phyloP scores from a whole-genome alignment of 2,329 filamentous ascomycete genomes.

The Myriosclerotinia curreyana region DNA sequence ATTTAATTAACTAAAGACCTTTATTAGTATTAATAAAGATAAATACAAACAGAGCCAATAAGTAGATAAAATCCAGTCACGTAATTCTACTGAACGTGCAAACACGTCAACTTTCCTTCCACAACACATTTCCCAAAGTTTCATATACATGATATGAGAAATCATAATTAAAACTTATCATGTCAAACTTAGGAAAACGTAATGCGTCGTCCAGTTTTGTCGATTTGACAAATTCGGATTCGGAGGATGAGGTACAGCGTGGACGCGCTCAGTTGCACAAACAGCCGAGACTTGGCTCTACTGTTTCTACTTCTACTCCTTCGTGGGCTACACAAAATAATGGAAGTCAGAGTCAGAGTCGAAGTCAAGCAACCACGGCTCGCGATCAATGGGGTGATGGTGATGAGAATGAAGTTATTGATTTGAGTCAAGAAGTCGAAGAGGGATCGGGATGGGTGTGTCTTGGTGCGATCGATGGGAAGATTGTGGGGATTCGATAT shows the following conservation, averaged over 20 bases:
- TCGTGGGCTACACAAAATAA: conserved; percentile 17
- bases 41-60: too few species aligned
- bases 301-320: neutral
- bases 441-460: conserved; percentile 36
- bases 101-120: conserved; percentile 6
- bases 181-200: conserved; percentile 40
- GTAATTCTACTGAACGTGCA: too few species aligned
- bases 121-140: neutral
- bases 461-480: conserved; percentile 42
- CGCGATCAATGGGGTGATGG: conserved; percentile 29
- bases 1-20: too few species aligned
- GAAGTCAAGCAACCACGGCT: conserved; percentile 28
- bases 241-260: conserved; percentile 26
- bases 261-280: conserved; percentile 28
- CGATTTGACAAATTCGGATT: conserved; percentile 45
- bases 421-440: conserved; percentile 36
- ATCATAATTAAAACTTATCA: neutral
- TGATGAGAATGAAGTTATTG: conserved; percentile 36
- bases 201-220: conserved; percentile 38
- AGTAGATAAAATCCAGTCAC: too few species aligned
- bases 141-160: neutral
- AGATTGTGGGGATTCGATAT: conserved; percentile 53
- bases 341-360: conserved; percentile 6
- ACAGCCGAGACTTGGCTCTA: conserved; percentile 30
- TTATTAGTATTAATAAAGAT: too few species aligned